Conservation (phyloP, 208 protist genomes). For the Endotrypanum monterogeii region DNA sequence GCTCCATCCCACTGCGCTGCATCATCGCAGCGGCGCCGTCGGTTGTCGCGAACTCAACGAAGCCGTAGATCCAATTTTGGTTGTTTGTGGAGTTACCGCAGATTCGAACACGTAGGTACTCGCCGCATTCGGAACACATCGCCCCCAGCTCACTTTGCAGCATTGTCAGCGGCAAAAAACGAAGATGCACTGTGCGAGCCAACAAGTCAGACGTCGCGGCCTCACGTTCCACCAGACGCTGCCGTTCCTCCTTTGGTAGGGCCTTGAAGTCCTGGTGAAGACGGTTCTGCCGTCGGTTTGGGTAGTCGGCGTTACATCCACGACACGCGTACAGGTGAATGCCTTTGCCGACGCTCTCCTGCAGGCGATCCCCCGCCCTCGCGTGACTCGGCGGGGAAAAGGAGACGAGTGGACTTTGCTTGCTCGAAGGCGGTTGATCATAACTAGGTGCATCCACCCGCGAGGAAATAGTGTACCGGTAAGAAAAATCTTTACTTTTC, state of each 20-base stretch:
- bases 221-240: slow-evolving; percentile 44
- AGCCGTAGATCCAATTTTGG: slow-evolving; percentile 70
- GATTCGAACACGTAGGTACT: slow-evolving; percentile 69
- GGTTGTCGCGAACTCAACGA: slow-evolving; percentile 63
- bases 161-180: slow-evolving; percentile 63
- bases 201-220: slow-evolving; percentile 53
- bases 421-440: slow-evolving; percentile 6
- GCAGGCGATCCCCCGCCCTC: slow-evolving; percentile 2
- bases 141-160: slow-evolving; percentile 62
- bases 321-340: slow-evolving; percentile 39
- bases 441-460: slow-evolving; percentile 15
- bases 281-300: slow-evolving; percentile 29
- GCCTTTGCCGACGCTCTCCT: not conserved
- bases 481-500: not conserved
- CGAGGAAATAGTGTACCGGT: slow-evolving; percentile 6
- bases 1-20: slow-evolving; percentile 52
- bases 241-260: slow-evolving; percentile 57
- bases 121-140: slow-evolving; percentile 60
- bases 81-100: slow-evolving; percentile 59
- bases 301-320: slow-evolving; percentile 32
- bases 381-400: not conserved
- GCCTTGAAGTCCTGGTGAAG: slow-evolving; percentile 75
- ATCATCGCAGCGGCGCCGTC: slow-evolving; percentile 49
- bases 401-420: slow-evolving; percentile 7
- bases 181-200: slow-evolving; percentile 67